These are phyloP conservation scores for Tagetes erecta DNA, from an alignment of 129 eudicot species.

Conservation along the genomic window DNA sequence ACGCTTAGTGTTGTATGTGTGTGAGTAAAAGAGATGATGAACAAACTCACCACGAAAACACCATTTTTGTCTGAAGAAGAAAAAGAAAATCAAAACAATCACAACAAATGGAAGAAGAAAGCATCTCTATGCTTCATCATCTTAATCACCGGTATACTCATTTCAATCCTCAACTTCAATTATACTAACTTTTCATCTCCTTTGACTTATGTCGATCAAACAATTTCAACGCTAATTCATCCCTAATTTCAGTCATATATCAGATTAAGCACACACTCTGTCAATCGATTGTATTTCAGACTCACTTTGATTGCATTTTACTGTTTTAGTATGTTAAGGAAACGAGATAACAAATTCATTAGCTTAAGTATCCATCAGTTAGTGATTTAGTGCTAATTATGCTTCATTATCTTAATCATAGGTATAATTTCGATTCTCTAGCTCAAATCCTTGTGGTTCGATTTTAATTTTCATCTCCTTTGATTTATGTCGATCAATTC, in stretches of 20 bases:
- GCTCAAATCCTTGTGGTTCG: not conserved
- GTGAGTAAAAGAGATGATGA: slow-evolving; percentile 15
- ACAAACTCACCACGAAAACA: slow-evolving; percentile 8
- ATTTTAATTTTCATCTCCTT: not conserved
- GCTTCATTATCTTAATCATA: slow-evolving; percentile 33
- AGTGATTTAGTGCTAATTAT: not conserved
- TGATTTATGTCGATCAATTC: not conserved
- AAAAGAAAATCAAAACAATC: slow-evolving; percentile 8
- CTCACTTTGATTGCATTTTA: no score
- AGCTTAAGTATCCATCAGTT: no score
- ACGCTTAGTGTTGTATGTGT: not conserved
- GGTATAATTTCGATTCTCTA: slow-evolving; percentile 38
- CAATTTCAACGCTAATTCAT: no score
- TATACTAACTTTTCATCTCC: no score
- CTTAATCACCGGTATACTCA: slow-evolving; percentile 23
- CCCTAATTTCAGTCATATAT: no score
- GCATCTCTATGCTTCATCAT: slow-evolving; percentile 34
- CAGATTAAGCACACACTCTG: no score
- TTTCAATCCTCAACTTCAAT: no score
- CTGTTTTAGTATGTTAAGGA: no score
- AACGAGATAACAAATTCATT: no score
- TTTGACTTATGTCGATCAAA: no score
- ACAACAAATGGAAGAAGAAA: slow-evolving; percentile 23
- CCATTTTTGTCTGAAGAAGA: slow-evolving; percentile 34
- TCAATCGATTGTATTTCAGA: no score